Evolutionary conservation across 169 alveolate genomes (phyloP).

Genomic region (Cryptosporidium bovis): DNA sequence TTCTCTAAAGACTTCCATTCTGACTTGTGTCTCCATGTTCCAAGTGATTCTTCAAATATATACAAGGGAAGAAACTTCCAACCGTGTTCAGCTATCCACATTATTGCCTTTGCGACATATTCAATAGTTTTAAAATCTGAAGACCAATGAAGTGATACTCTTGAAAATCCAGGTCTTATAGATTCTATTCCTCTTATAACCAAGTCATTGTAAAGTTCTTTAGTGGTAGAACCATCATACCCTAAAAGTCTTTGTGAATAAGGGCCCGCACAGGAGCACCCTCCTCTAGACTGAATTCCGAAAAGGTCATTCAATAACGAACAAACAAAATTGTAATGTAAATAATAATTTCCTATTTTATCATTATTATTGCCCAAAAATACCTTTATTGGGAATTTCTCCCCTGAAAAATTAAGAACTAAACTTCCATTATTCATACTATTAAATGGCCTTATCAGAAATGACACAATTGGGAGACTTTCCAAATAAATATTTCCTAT

Average conservation of each 20-base stretch:
- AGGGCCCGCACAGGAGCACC: slow-evolving; percentile 95
- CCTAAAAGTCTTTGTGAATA: slow-evolving; percentile 89
- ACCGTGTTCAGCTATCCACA: slow-evolving; percentile 90
- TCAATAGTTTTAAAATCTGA: slow-evolving; percentile 83
- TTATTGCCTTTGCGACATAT: slow-evolving; percentile 82
- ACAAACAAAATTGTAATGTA: slow-evolving; percentile 91
- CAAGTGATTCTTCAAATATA: slow-evolving; percentile 84
- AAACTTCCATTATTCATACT: background rate
- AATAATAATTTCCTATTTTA: slow-evolving; percentile 72
- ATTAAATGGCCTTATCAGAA: slow-evolving; percentile 68
- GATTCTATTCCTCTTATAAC: slow-evolving; percentile 88
- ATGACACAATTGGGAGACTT: slow-evolving; percentile 75
- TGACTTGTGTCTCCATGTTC: slow-evolving; percentile 83
- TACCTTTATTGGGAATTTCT: background rate
- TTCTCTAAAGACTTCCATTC: slow-evolving; percentile 73
- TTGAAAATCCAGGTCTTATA: slow-evolving; percentile 91
- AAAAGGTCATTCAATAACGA: slow-evolving; percentile 92
- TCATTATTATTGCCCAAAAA: slow-evolving; percentile 2
- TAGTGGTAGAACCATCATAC: slow-evolving; percentile 79
- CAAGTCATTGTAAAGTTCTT: slow-evolving; percentile 82
- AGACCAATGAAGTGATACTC: slow-evolving; percentile 90
- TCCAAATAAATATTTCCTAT: background rate
- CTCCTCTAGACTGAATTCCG: slow-evolving; percentile 93
- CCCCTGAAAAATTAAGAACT: background rate
- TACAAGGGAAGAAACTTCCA: slow-evolving; percentile 88